Evolutionary conservation across 257 asterid species (phyloP).

Genomic region (Solanum lignicaule): DNA sequence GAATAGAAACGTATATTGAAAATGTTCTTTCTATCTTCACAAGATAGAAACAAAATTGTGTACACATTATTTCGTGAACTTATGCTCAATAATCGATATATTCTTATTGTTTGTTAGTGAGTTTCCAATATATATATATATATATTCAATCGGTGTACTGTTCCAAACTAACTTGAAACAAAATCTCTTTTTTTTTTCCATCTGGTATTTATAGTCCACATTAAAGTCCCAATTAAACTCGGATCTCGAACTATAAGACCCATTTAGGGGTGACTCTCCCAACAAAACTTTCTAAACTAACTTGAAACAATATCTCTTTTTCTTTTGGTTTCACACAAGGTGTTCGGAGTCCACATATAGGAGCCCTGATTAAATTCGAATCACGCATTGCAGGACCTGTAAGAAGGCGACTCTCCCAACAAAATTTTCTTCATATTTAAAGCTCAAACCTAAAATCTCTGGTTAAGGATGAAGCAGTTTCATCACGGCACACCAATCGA

Average conservation of each 20-base stretch:
- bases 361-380: neutral
- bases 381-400: neutral
- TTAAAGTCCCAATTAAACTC: too few relatives aligned
- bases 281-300: neutral
- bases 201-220: neutral
- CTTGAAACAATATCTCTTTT: neutral
- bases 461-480: accelerated
- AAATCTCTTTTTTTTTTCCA: too few relatives aligned
- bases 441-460: neutral
- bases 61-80: too few relatives aligned
- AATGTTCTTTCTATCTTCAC: too few relatives aligned
- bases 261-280: neutral
- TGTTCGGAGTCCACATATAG: neutral
- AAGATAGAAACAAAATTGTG: too few relatives aligned
- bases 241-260: neutral
- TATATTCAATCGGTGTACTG: neutral
- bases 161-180: neutral
- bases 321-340: neutral
- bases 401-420: accelerated
- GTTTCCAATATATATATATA: too few relatives aligned
- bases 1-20: too few relatives aligned
- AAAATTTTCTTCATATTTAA: too few relatives aligned
- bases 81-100: too few relatives aligned
- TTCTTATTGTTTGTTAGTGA: too few relatives aligned
- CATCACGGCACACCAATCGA: neutral